Evolutionary conservation across 2,329 filamentous ascomycete species (phyloP).

Genomic region (Phaeosphaeria sp.): DNA sequence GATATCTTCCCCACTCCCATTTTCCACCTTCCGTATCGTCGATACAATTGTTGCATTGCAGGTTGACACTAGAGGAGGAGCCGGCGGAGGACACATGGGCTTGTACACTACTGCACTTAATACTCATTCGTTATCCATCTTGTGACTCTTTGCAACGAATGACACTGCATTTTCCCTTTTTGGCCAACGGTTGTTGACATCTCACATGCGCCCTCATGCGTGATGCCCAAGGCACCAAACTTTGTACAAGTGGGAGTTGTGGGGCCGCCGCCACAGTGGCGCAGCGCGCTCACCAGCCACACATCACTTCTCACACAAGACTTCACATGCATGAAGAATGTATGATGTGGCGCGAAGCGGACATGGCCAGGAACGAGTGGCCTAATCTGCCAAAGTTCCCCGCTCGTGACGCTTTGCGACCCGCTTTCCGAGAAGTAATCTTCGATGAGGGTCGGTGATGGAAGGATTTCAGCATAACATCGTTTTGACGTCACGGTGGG

Average conservation of each 20-base stretch:
- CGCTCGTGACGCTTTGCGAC: conserved; percentile 11
- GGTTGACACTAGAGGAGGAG: conserved; percentile 3
- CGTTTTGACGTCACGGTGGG: conserved; percentile 27
- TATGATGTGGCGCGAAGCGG: not conserved
- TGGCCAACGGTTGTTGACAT: not conserved
- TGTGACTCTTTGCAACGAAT: not conserved
- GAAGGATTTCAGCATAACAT: conserved; percentile 15
- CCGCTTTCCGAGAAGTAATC: conserved; percentile 10
- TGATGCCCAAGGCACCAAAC: not conserved
- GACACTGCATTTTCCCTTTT: not conserved
- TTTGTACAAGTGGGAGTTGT: not conserved
- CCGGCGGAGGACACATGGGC: not conserved
- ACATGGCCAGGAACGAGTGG: conserved; percentile 2
- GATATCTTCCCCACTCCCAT: not conserved
- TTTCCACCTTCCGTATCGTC: not conserved
- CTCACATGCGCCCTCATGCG: not conserved
- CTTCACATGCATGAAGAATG: not conserved
- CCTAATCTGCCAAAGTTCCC: conserved; percentile 10
- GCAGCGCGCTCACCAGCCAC: not conserved
- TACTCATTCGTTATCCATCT: not conserved
- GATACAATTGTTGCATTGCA: not conserved
- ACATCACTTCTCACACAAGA: not conserved
- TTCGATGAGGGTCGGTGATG: conserved; percentile 5
- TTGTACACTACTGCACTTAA: conserved; percentile 2
- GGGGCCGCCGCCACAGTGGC: not conserved